These are phyloP conservation scores for Sporothrix luriei DNA, from an alignment of 2,329 filamentous ascomycete species.

Conservation along the genomic window DNA sequence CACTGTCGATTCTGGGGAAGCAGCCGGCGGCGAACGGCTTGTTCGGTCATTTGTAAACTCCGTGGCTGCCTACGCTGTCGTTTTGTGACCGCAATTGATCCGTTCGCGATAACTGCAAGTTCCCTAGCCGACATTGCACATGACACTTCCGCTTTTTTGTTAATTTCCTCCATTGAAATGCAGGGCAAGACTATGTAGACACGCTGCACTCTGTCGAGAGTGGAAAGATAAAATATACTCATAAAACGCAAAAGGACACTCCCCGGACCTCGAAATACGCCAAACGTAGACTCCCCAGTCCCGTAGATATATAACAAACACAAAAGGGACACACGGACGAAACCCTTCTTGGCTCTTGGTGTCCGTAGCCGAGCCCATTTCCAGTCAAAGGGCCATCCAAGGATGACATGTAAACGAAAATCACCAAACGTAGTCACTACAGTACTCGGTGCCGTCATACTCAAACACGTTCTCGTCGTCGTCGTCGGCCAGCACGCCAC, in stretches of 20 bases:
- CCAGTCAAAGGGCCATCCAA: neutral
- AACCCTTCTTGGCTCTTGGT: neutral
- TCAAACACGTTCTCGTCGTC: conserved; percentile 16
- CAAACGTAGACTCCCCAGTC: neutral
- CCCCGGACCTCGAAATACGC: neutral
- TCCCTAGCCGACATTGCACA: neutral
- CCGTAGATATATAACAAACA: neutral
- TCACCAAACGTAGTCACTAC: conserved; percentile 24
- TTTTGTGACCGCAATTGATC: neutral
- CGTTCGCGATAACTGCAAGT: neutral
- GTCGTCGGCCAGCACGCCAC: neutral
- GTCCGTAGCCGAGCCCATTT: neutral
- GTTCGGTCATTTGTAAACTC: conserved; percentile 25
- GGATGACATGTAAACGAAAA: neutral
- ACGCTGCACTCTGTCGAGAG: conserved; percentile 4
- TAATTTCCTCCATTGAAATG: neutral
- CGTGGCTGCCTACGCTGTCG: conserved; percentile 15
- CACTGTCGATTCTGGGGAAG: conserved; percentile 1
- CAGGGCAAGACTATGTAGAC: conserved; percentile 17
- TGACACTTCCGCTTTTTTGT: neutral
- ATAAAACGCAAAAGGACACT: neutral
- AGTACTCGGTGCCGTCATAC: conserved; percentile 26
- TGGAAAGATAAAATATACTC: neutral
- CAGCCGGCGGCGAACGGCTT: neutral
- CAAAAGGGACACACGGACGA: neutral